Percentiles rank a stretch among this genome's conserved stretches.
phyloP scores from a whole-genome alignment of 164 flowering plant genomes.

The Magnolia changhungtana region DNA sequence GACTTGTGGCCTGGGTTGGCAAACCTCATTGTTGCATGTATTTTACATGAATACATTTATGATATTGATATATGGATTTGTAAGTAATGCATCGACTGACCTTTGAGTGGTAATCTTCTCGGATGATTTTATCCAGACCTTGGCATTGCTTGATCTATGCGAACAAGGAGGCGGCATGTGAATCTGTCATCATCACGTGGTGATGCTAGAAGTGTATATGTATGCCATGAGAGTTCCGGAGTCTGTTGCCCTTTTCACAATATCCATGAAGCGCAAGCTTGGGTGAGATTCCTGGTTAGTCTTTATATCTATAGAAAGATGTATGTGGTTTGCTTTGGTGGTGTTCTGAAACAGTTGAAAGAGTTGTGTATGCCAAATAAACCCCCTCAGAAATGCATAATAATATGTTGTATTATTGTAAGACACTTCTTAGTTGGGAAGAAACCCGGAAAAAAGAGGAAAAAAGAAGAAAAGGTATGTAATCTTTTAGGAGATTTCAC shows the following conservation, averaged over 20 bases:
- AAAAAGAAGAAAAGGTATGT: not conserved
- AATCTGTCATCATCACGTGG: not conserved
- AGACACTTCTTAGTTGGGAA: not conserved
- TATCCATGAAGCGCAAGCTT: conserved; percentile 14
- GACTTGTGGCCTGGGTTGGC: not conserved
- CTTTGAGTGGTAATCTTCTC: not conserved
- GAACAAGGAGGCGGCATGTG: conserved; percentile 13
- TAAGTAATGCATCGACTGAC: not conserved
- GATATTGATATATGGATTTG: not conserved
- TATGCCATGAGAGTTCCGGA: not conserved
- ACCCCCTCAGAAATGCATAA: not conserved
- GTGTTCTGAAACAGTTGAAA: not conserved
- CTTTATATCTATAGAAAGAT: not conserved
- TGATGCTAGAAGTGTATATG: not conserved
- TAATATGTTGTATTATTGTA: not conserved
- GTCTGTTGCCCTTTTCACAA: not conserved
- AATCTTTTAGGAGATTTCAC: not conserved
- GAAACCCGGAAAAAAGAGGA: not conserved
- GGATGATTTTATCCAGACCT: conserved; percentile 8
- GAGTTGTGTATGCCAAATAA: not conserved
- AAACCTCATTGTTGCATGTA: not conserved
- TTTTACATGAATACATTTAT: not conserved
- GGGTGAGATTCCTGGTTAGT: conserved; percentile 1
- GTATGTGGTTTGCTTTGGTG: conserved; percentile 1
- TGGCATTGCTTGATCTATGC: conserved; percentile 15